A percentile compares a stretch with the other conserved stretches of the same genome.
Evolutionary conservation across 2,329 filamentous ascomycete species (phyloP).

Genomic region (Sclerotinia minor): DNA sequence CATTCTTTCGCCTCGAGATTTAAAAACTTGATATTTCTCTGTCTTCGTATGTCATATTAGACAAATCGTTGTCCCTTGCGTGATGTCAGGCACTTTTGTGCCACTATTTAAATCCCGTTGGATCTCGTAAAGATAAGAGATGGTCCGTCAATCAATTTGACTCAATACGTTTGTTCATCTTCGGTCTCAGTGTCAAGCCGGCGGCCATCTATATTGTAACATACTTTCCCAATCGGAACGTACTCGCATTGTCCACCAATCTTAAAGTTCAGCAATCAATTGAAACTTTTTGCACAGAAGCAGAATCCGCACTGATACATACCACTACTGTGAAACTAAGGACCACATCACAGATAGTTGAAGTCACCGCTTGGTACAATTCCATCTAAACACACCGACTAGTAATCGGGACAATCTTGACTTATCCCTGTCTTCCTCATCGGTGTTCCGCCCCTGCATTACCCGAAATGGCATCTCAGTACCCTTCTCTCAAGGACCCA

Average conservation of each 20-base stretch:
- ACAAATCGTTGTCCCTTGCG: neutral
- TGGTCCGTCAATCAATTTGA: neutral
- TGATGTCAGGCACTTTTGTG: neutral
- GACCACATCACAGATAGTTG: neutral
- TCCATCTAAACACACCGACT: neutral
- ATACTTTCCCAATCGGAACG: neutral
- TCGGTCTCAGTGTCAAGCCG: neutral
- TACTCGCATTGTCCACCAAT: neutral
- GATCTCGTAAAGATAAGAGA: neutral
- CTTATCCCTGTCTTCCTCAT: neutral
- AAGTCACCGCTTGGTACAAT: neutral
- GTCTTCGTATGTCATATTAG: neutral
- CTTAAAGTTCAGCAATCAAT: neutral
- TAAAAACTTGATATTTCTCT: neutral
- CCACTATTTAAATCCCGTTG: neutral
- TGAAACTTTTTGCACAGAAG: neutral
- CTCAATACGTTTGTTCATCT: neutral
- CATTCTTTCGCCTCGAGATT: neutral
- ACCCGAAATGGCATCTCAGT: slow-evolving; percentile 17
- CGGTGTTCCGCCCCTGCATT: slow-evolving; percentile 18
- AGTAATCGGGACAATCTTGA: neutral
- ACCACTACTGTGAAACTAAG: neutral
- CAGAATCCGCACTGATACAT: neutral
- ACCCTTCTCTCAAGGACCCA: neutral
- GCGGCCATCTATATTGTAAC: neutral